A percentile compares a stretch with the other conserved stretches of the same genome.
phyloP scores from a whole-genome alignment of 129 eudicot genomes.

The Centaurea solstitialis region DNA sequence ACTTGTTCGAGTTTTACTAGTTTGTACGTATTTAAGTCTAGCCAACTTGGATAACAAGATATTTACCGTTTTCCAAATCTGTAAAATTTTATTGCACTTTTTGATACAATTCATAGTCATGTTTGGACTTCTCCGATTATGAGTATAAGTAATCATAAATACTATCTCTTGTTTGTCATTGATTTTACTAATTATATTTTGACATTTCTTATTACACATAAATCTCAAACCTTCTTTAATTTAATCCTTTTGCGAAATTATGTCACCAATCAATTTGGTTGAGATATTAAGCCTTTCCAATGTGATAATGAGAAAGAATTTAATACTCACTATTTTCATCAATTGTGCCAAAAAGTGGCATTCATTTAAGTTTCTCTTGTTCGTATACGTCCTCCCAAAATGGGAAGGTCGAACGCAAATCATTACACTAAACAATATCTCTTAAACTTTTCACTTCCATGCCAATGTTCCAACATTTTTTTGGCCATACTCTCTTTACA shows the following conservation, averaged over 20 bases:
- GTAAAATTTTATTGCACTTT: not conserved
- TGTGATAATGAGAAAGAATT: too few species aligned
- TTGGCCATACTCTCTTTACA: not conserved
- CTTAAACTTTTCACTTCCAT: not conserved
- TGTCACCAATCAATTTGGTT: too few species aligned
- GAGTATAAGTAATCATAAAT: not conserved
- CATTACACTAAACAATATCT: too few species aligned
- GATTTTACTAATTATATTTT: not conserved
- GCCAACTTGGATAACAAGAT: not conserved
- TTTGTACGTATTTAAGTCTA: not conserved
- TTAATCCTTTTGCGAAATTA: too few species aligned
- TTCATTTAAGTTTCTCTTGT: not conserved
- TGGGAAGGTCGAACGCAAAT: too few species aligned
- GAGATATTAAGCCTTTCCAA: too few species aligned
- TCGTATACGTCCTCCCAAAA: not conserved
- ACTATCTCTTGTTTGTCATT: not conserved
- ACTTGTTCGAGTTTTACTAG: not conserved
- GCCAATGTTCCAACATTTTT: not conserved
- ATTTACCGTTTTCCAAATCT: not conserved
- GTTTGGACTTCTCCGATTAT: conserved; percentile 2
- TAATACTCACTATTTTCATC: not conserved
- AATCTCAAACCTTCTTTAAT: not conserved
- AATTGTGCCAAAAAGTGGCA: not conserved
- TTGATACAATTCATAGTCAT: conserved; percentile 1
- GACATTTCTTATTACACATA: not conserved